Conservation (phyloP, 805 yeast species). For the Blastobotrys mokoenaii region DNA sequence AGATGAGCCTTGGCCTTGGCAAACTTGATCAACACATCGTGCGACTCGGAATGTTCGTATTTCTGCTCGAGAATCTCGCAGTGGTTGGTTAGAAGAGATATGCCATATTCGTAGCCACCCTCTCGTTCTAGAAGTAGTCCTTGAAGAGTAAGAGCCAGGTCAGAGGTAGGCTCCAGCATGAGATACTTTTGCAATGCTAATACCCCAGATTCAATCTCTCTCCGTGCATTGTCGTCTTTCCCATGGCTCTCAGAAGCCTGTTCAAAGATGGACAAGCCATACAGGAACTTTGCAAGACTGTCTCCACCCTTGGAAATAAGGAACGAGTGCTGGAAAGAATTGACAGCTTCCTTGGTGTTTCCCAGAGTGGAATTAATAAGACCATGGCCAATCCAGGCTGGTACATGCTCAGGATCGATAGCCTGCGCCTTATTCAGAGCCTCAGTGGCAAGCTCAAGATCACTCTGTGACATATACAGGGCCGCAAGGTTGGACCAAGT, state of each 20-base stretch:
- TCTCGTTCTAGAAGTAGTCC: slow-evolving; percentile 52
- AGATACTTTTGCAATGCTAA: slow-evolving; percentile 44
- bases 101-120: slow-evolving; percentile 50
- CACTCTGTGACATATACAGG: slow-evolving; percentile 60
- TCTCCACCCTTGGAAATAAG: slow-evolving; percentile 67
- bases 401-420: slow-evolving; percentile 64
- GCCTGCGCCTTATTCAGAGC: slow-evolving; percentile 71
- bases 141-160: slow-evolving; percentile 22
- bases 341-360: slow-evolving; percentile 39
- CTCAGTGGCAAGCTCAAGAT: slow-evolving; percentile 61
- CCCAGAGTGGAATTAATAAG: slow-evolving; percentile 33
- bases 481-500: slow-evolving; percentile 81
- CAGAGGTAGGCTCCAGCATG: slow-evolving; percentile 33
- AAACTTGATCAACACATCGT: slow-evolving; percentile 38
- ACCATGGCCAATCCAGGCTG: slow-evolving; percentile 86
- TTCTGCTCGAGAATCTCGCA: slow-evolving; percentile 42
- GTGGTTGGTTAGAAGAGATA: slow-evolving; percentile 38
- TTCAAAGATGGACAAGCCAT: slow-evolving; percentile 50
- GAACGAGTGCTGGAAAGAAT: slow-evolving; percentile 69
- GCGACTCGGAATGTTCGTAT: slow-evolving; percentile 50
- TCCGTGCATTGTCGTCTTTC: neutral
- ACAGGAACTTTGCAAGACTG: slow-evolving; percentile 60
- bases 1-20: slow-evolving; percentile 58
- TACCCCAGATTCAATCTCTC: slow-evolving; percentile 20
- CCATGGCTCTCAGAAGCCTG: slow-evolving; percentile 30